Conservation (phyloP, 2,329 filamentous ascomycete species). For the Aspergillus sergii region DNA sequence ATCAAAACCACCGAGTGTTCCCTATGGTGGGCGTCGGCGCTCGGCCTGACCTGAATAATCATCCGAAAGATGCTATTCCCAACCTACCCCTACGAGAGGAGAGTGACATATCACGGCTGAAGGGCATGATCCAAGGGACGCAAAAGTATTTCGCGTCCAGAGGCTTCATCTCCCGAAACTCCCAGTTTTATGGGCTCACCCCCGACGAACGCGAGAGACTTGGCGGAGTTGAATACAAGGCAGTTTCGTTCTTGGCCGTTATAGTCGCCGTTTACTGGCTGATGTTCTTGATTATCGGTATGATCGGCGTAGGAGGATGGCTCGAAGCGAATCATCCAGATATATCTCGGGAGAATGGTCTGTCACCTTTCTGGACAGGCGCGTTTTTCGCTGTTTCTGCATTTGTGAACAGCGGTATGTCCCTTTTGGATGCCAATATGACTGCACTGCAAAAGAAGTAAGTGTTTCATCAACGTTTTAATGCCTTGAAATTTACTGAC, state of each 20-base stretch:
- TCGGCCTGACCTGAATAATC: constrained; percentile 36
- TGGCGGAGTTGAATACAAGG: constrained; percentile 48
- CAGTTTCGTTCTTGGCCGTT: constrained; percentile 37
- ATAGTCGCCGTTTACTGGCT: constrained; percentile 51
- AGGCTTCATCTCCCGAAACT: constrained; percentile 48
- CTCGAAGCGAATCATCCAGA: constrained; percentile 45
- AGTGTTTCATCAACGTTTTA: neutral
- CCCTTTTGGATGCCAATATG: constrained; percentile 57
- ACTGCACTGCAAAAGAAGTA: constrained; percentile 46
- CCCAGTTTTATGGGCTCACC: constrained; percentile 52
- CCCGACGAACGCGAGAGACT: constrained; percentile 45
- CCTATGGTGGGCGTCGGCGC: constrained; percentile 41
- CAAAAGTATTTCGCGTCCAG: constrained; percentile 36
- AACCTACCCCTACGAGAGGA: constrained; percentile 21
- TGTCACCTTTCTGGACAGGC: constrained; percentile 53
- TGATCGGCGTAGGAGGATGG: constrained; percentile 51
- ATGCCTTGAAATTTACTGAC: constrained; percentile 9
- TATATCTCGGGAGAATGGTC: constrained; percentile 46
- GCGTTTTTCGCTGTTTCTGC: constrained; percentile 57
- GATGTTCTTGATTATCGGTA: constrained; percentile 49
- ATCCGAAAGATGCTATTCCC: constrained; percentile 33
- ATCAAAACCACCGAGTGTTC: constrained; percentile 33
- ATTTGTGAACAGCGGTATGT: constrained; percentile 60
- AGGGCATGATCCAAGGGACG: constrained; percentile 28
- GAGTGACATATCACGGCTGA: constrained; percentile 22